Percentiles rank a stretch among this genome's conserved stretches.
phyloP scores from a whole-genome alignment of 2,329 filamentous ascomycete species.

The Sporothrix pseudoabietina region DNA sequence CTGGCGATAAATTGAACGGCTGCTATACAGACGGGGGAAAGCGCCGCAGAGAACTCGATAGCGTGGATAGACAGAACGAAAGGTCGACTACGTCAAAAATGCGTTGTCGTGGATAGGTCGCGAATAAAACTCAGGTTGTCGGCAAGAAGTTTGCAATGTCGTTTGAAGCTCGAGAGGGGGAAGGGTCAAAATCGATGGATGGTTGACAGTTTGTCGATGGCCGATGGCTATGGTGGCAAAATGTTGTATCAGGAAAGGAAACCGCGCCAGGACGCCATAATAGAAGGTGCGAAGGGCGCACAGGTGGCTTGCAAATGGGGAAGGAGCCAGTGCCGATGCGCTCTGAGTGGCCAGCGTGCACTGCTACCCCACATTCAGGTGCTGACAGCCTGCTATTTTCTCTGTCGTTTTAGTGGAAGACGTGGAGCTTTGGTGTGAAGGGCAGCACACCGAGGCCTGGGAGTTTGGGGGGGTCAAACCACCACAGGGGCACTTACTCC shows the following conservation, averaged over 20 bases:
- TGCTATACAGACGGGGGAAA: background rate
- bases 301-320: slow-evolving; percentile 18
- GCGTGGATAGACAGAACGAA: background rate
- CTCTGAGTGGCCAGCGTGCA: slow-evolving; percentile 3
- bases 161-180: background rate
- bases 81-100: background rate
- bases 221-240: slow-evolving; percentile 2
- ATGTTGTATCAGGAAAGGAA: background rate
- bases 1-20: background rate
- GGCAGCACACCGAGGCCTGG: background rate
- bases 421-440: background rate
- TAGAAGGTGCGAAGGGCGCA: slow-evolving; percentile 4
- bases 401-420: slow-evolving; percentile 16
- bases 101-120: background rate
- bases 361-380: slow-evolving; percentile 28
- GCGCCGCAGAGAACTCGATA: background rate
- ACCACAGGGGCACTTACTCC: background rate
- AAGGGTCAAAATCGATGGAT: background rate
- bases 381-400: background rate
- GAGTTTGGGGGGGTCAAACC: background rate
- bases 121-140: background rate
- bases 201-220: background rate
- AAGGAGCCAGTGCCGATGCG: background rate
- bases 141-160: background rate
- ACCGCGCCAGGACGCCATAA: background rate